Base-by-base conservation (phyloP, 1,284 basidiomycete species). In the Inonotus obliquus region DNA sequence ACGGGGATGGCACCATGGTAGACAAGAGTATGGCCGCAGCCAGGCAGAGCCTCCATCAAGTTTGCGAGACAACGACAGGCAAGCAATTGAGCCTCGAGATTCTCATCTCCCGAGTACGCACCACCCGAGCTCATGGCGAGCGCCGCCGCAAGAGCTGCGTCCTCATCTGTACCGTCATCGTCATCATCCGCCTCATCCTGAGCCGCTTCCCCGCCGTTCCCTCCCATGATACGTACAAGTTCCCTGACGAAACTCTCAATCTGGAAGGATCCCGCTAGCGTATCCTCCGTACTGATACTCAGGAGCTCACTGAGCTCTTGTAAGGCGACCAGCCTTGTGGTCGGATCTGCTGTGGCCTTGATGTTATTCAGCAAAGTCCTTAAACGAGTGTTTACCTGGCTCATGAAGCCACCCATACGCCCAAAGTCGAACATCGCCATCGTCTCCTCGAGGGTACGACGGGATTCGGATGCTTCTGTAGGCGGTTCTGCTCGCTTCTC, bases 221-320 rank as follows among this genome's bases (percentile, higher is more conserved):
- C 97, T 32, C 92, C 91, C 52, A 99, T 80, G 66, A 98, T 94
- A 70, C 87, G 87, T 65, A 99, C 89, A 51, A 99, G 84, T 74
- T 98, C 97, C 67, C 88, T 86, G 47, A 96, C 93, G 72, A 95
- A 98, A 14, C 88, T 84, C 69, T 96, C 94, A 29, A 95, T 89
- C 66, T 92, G 93, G 77, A 99, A 96, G 39, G 92, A 96, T 49
- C 94, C 95, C 14, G 93, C 92, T 47, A 99, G 80, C 0, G 94
- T 98, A 73, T 99, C 97, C 75, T 99, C 96, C 6, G 94, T 98
- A 74, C 93, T 94, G 75, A 99, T 96, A 65, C 93, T 93, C 60
- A 99, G 86, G 49, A 98, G 74, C 72, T 99, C 97, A 72, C 92
- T 94, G 59, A 98, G 85, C 71, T 99, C 96, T 71, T 98, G 94